These are phyloP conservation scores for Phytophthora vignae DNA, from an alignment of 352 stramenopile genomes.

Conservation along the genomic window DNA sequence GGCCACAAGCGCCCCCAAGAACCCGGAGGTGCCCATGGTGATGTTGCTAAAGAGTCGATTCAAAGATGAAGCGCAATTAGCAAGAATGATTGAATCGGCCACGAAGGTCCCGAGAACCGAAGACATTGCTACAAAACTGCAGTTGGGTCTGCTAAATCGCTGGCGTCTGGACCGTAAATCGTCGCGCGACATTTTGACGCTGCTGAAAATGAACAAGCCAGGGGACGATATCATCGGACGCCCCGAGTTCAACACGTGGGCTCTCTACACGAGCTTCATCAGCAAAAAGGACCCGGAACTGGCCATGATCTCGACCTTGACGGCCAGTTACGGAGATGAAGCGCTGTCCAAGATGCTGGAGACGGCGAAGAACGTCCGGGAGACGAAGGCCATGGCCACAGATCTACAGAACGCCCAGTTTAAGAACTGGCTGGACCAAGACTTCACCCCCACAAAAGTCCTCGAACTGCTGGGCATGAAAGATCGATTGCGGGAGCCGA, in stretches of 20 bases:
- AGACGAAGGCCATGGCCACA: constrained; percentile 2
- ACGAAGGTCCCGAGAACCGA: constrained; percentile 7
- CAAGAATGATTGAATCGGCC: neutral
- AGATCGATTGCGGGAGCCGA: neutral
- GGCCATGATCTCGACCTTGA: constrained; percentile 3
- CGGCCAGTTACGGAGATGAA: constrained; percentile 2
- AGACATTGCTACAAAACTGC: neutral
- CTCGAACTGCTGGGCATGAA: constrained; percentile 3
- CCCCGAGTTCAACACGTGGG: constrained; percentile 2
- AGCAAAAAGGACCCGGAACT: constrained; percentile 2
- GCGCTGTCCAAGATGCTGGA: constrained; percentile 6
- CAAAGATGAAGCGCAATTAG: neutral
- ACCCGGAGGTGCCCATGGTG: neutral
- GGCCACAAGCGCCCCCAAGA: neutral
- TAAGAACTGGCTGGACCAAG: constrained; percentile 1
- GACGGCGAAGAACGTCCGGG: neutral
- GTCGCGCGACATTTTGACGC: neutral
- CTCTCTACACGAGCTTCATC: neutral
- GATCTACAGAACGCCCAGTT: constrained; percentile 2
- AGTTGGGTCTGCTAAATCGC: neutral
- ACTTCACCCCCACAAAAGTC: neutral
- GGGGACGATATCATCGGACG: constrained; percentile 1
- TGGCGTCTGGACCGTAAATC: constrained; percentile 2
- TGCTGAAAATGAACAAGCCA: constrained; percentile 5
- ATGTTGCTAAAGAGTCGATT: neutral